Evolutionary conservation across 768 basidiomycete species (phyloP).

Genomic region (Harrya chromipes): DNA sequence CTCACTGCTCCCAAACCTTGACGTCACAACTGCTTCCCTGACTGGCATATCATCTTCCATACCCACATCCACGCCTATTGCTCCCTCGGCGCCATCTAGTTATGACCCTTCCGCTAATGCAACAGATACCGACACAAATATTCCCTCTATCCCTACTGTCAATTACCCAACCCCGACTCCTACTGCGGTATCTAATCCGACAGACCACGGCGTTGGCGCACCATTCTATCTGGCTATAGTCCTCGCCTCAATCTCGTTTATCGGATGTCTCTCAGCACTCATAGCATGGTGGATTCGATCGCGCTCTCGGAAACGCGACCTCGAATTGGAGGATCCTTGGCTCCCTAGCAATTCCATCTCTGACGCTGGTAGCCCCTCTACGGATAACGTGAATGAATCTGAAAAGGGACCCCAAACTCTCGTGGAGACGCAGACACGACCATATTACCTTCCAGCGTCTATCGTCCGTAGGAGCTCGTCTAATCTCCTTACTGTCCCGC

Average conservation of each 20-base stretch:
- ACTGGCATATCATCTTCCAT: conserved; percentile 1
- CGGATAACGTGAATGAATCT: not conserved
- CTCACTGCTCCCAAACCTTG: conserved; percentile 17
- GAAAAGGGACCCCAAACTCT: not conserved
- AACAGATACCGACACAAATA: conserved; percentile 17
- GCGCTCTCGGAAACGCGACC: conserved; percentile 34
- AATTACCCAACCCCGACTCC: conserved; percentile 23
- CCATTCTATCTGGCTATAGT: conserved; percentile 50
- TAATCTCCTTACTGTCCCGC: conserved; percentile 18
- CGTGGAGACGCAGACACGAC: conserved; percentile 18
- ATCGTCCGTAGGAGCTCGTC: conserved; percentile 17
- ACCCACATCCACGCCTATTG: not conserved
- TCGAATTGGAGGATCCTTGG: conserved; percentile 31
- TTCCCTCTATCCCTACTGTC: conserved; percentile 24
- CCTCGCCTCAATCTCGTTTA: conserved; percentile 44
- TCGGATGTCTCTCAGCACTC: conserved; percentile 46
- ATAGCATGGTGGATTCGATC: conserved; percentile 48
- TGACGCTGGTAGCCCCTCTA: conserved; percentile 1
- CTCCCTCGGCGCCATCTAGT: conserved; percentile 6
- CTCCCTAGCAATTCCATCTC: conserved; percentile 30
- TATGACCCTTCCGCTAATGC: conserved; percentile 1
- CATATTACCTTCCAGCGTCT: conserved; percentile 25
- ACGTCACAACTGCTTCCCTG: conserved; percentile 15
- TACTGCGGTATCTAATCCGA: conserved; percentile 18
- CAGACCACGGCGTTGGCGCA: conserved; percentile 27